Percentiles rank a stretch among this genome's conserved stretches.
phyloP scores from a whole-genome alignment of 768 basidiomycete genomes.

The Cyclocybe aegerita region DNA sequence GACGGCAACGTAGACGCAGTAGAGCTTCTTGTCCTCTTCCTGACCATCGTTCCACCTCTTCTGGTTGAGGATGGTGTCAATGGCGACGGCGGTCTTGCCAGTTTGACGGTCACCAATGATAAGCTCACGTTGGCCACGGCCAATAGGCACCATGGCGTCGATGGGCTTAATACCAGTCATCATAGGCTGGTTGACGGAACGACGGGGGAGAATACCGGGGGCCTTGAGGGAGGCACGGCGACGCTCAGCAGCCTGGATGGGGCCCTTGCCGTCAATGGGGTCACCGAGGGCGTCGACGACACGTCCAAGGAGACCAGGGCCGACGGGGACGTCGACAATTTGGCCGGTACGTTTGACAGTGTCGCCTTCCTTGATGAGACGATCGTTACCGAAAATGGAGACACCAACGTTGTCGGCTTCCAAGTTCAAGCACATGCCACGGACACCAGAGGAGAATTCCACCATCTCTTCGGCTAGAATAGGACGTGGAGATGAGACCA shows the following conservation, averaged over 20 bases:
- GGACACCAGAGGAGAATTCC: constrained; percentile 99
- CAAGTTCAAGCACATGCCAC: constrained; percentile 99
- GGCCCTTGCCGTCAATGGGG: constrained; percentile 99
- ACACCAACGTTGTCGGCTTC: constrained; percentile 99
- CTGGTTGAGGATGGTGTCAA: constrained; percentile 99
- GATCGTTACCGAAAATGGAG: constrained; percentile 98
- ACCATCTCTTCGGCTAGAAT: constrained; percentile 97
- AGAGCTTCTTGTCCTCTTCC: constrained; percentile 97
- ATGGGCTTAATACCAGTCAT: constrained; percentile 99
- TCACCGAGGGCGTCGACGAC: constrained; percentile 99
- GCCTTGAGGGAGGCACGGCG: constrained; percentile 98
- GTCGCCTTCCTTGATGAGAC: constrained; percentile 99
- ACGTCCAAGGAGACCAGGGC: constrained; percentile 95
- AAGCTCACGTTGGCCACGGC: constrained; percentile 99
- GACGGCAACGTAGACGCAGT: constrained; percentile 99
- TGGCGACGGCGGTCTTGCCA: constrained; percentile 98
- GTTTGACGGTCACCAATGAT: constrained; percentile 99
- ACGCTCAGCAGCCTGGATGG: constrained; percentile 90
- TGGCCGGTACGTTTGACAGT: constrained; percentile 99
- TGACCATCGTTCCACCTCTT: constrained; percentile 99
- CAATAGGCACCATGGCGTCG: constrained; percentile 99
- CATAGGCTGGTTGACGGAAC: constrained; percentile 99
- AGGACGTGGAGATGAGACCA: constrained; percentile 19
- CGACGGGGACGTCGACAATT: constrained; percentile 99
- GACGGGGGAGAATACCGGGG: constrained; percentile 98